phyloP scores from a whole-genome alignment of 139 green algal genomes.

The Chlorella sorokiniana region DNA sequence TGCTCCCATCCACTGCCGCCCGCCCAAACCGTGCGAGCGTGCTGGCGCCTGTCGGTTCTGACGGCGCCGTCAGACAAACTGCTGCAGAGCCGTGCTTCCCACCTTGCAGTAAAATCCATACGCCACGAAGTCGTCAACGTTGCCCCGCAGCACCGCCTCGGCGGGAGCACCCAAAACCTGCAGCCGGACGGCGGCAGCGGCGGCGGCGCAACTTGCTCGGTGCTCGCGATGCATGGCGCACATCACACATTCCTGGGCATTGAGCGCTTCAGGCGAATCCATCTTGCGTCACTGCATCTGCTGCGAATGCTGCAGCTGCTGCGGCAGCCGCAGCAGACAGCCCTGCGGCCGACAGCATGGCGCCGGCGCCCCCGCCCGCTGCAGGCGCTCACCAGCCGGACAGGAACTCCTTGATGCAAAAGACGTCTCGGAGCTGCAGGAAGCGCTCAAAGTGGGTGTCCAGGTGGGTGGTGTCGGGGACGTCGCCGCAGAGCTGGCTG shows the following conservation, averaged over 20 bases:
- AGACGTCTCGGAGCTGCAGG: conserved; percentile 40
- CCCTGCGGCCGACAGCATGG: not conserved
- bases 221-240: no score
- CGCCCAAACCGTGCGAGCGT: no score
- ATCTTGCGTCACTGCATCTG: not conserved
- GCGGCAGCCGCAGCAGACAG: not conserved
- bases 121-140: conserved; percentile 56
- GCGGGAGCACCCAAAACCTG: conserved; percentile 16
- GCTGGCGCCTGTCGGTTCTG: no score
- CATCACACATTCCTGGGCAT: not conserved
- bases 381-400: conserved; percentile 52
- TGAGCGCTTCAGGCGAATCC: not conserved
- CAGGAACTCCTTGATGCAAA: conserved; percentile 57
- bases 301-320: not conserved
- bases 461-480: conserved; percentile 4
- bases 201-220: no score
- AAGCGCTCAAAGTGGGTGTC: conserved; percentile 43
- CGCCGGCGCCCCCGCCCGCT: no score
- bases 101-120: conserved; percentile 54
- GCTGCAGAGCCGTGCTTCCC: no score
- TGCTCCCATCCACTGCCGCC: no score
- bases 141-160: conserved; percentile 7
- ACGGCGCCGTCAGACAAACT: no score
- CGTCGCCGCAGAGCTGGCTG: not conserved
- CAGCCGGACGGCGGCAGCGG: not conserved